Evolutionary conservation across 2,329 filamentous ascomycete genomes (phyloP).

Genomic region (Diaporthe batatas): DNA sequence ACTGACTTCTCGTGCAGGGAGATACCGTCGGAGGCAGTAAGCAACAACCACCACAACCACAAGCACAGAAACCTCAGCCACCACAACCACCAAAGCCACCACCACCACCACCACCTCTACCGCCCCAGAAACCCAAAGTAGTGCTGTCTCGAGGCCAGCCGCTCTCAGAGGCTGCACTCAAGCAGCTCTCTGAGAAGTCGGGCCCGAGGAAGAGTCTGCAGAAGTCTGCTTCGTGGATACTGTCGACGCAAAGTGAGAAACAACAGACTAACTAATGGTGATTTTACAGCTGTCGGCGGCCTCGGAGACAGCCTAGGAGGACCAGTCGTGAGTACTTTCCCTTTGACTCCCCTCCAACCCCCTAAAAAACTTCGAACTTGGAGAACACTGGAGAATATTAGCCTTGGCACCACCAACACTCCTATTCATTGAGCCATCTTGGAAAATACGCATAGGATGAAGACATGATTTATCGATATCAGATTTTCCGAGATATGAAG

Average conservation of each 20-base stretch:
- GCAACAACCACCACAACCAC: slow-evolving; percentile 22
- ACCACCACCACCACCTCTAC: not conserved
- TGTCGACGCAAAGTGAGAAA: slow-evolving; percentile 34
- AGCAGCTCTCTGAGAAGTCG: slow-evolving; percentile 18
- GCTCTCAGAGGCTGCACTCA: slow-evolving; percentile 33
- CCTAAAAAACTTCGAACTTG: too few relatives aligned
- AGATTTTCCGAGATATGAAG: not conserved
- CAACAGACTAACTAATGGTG: slow-evolving; percentile 18
- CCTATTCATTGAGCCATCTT: too few relatives aligned
- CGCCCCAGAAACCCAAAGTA: slow-evolving; percentile 18
- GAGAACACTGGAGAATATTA: too few relatives aligned
- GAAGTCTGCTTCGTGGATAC: slow-evolving; percentile 36
- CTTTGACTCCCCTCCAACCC: not conserved
- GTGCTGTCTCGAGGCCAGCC: slow-evolving; percentile 37
- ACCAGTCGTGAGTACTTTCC: slow-evolving; percentile 34
- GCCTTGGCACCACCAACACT: not conserved
- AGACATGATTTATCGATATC: not conserved
- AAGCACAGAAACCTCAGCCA: not conserved
- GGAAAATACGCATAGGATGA: not conserved
- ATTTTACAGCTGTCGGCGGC: slow-evolving; percentile 39
- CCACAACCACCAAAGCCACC: not conserved
- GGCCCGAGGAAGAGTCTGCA: slow-evolving; percentile 35
- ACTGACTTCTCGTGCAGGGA: slow-evolving; percentile 21
- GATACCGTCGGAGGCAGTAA: slow-evolving; percentile 41
- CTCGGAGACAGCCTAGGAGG: slow-evolving; percentile 40